Evolutionary conservation across 352 stramenopile species (phyloP).

Genomic region (Pythium grandisporangium): DNA sequence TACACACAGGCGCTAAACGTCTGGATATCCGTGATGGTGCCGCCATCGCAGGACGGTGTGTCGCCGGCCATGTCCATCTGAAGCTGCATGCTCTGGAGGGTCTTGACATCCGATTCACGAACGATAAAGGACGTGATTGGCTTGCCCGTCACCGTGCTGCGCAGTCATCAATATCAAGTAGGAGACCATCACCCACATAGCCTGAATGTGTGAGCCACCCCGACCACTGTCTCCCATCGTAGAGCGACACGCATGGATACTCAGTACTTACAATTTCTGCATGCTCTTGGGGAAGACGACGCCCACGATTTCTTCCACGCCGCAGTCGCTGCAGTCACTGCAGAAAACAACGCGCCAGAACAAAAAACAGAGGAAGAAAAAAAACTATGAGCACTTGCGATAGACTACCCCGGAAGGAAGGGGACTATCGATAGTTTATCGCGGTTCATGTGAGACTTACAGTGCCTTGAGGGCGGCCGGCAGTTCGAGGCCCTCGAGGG

Average conservation of each 20-base stretch:
- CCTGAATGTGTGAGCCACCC: not conserved
- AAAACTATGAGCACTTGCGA: too few relatives aligned
- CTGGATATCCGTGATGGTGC: not conserved
- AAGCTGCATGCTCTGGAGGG: slow-evolving; percentile 4
- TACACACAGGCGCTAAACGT: slow-evolving; percentile 1
- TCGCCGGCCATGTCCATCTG: not conserved
- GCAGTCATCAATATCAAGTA: slow-evolving; percentile 5
- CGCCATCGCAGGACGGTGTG: slow-evolving; percentile 3
- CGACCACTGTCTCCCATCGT: too few relatives aligned
- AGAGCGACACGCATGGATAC: not conserved
- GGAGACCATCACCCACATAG: not conserved
- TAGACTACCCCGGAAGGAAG: too few relatives aligned
- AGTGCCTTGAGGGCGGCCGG: slow-evolving; percentile 18
- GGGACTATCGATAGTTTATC: not conserved
- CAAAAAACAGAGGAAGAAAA: too few relatives aligned
- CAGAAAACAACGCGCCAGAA: too few relatives aligned
- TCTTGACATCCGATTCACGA: slow-evolving; percentile 4
- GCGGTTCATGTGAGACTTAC: not conserved
- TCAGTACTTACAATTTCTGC: slow-evolving; percentile 19
- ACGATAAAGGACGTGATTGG: slow-evolving; percentile 6
- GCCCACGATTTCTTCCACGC: slow-evolving; percentile 11
- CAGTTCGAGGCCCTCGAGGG: slow-evolving; percentile 24
- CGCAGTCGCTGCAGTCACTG: not conserved
- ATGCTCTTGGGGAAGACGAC: slow-evolving; percentile 22
- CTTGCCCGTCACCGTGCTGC: slow-evolving; percentile 3